Evolutionary conservation across 768 basidiomycete genomes (phyloP), one percentile per base, ranked within the genome.

Genomic region (Plicaturopsis crispa): DNA sequence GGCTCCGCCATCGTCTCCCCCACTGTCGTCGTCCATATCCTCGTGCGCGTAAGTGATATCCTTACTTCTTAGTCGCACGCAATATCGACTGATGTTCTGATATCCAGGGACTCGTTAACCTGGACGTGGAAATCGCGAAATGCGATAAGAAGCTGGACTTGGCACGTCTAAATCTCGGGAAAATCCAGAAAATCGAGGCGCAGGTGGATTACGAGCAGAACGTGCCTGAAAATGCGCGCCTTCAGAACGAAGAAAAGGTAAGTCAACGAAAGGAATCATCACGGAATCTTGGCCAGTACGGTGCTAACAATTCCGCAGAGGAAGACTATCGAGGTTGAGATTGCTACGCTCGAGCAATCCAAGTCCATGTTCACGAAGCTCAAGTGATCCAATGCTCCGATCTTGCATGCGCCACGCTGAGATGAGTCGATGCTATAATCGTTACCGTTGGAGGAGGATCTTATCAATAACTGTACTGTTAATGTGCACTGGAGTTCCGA

Each of bases 61-160:
- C 21, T 41, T 3, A 1, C 31, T 40, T 13, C 16, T 4, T 19
- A 19, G 22, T 21, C 2, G 10, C 32, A 18, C 19, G 7, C 12
- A n/a, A 33, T n/a, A 24, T 38, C 2, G 4, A 3, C 35, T 41
- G 7, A 33, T 33, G 24, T 23, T 39, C 26, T 33, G 20, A 13
- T 33, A 8, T 35, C 12, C 48, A 96, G 91, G 91, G 93, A 18
- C 78, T 93, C 30, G 81, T 99, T 13, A 84, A 98, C 60, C 63
- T 94, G 5, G 81, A 89, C 33, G 77, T 74, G 2, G 94, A 98
- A 61, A 84, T 96, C 32, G 66, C 73, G 28, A 97, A 93, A 60
- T 80, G 83, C 44, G 78, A 89, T 53, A 97, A 96, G 75, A 96
- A 93, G 61, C 71, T 87, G 2, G 75, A 82, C 26, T 63, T 91